Percentiles rank a stretch among this genome's conserved stretches.
Evolutionary conservation across 129 eudicot genomes (phyloP).

Genomic region (Silybum marianum): DNA sequence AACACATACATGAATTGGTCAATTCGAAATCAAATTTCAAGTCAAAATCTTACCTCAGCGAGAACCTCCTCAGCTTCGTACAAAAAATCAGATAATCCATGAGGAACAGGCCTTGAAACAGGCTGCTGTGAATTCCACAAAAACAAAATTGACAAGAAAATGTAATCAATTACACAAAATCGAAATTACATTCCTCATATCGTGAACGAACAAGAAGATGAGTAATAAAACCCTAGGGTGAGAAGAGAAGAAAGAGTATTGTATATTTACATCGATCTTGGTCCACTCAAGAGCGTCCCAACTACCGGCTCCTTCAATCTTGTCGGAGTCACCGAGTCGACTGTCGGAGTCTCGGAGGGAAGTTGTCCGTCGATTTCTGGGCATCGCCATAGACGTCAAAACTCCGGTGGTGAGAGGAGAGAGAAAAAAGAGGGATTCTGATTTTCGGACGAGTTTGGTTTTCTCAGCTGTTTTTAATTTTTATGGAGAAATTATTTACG

Average conservation of each 20-base stretch:
- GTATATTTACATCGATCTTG: slow-evolving; percentile 61
- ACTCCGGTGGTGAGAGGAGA: slow-evolving; percentile 25
- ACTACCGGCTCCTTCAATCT: slow-evolving; percentile 74
- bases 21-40: slow-evolving; percentile 8
- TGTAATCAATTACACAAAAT: slow-evolving; percentile 9
- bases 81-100: slow-evolving; percentile 59
- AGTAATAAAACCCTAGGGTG: slow-evolving; percentile 33
- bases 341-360: slow-evolving; percentile 53
- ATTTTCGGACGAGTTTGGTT: slow-evolving; percentile 31
- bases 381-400: slow-evolving; percentile 49
- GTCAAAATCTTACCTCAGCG: slow-evolving; percentile 57
- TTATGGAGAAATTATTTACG: background rate
- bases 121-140: slow-evolving; percentile 55
- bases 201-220: background rate
- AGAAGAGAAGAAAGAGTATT: slow-evolving; percentile 10
- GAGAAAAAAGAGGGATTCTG: slow-evolving; percentile 26
- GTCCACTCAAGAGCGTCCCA: slow-evolving; percentile 99
- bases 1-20: background rate
- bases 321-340: slow-evolving; percentile 70
- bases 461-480: slow-evolving; percentile 18
- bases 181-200: background rate
- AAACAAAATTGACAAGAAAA: background rate
- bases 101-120: slow-evolving; percentile 67
- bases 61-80: slow-evolving; percentile 66
- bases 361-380: slow-evolving; percentile 62